These are phyloP conservation scores for Moricandia moricandioides DNA, from an alignment of 345 rosid species.

Conservation along the genomic window DNA sequence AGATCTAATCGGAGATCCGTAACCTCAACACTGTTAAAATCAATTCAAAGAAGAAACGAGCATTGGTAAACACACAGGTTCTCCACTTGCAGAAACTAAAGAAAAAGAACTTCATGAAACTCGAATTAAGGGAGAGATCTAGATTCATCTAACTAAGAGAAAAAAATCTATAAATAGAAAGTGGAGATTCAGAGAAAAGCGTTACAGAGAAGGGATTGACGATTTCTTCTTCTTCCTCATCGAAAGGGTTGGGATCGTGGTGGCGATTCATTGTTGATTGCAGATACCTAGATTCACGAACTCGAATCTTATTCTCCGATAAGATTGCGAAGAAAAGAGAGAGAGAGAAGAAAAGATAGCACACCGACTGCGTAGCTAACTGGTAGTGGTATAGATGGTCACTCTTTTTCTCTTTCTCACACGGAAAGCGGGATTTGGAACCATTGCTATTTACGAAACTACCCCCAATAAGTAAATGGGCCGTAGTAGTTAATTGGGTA, in stretches of 20 bases:
- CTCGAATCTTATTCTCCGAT: slow-evolving; percentile 1
- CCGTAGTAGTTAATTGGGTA: neutral
- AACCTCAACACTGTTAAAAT: neutral
- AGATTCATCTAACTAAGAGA: neutral
- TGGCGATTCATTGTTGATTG: slow-evolving; percentile 63
- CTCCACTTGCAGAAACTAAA: neutral
- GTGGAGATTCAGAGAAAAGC: slow-evolving; percentile 38
- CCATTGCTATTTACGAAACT: neutral
- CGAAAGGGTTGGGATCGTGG: slow-evolving; percentile 90
- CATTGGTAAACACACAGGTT: neutral
- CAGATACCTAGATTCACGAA: slow-evolving; percentile 45
- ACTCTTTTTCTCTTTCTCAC: neutral
- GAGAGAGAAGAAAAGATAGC: neutral
- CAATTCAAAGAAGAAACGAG: neutral
- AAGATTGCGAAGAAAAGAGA: slow-evolving; percentile 20
- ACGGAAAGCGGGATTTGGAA: slow-evolving; percentile 14
- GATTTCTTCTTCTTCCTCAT: slow-evolving; percentile 65
- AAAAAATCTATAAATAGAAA: neutral
- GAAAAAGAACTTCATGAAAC: neutral
- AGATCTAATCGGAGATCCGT: slow-evolving; percentile 22
- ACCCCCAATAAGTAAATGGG: slow-evolving; percentile 11
- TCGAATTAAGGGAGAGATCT: slow-evolving; percentile 8
- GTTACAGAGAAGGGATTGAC: slow-evolving; percentile 94
- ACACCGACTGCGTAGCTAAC: slow-evolving; percentile 17
- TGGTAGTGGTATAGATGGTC: slow-evolving; percentile 8